These are phyloP conservation scores for Macrolepiota fuliginosa DNA, from an alignment of 768 basidiomycete species.

Conservation along the genomic window DNA sequence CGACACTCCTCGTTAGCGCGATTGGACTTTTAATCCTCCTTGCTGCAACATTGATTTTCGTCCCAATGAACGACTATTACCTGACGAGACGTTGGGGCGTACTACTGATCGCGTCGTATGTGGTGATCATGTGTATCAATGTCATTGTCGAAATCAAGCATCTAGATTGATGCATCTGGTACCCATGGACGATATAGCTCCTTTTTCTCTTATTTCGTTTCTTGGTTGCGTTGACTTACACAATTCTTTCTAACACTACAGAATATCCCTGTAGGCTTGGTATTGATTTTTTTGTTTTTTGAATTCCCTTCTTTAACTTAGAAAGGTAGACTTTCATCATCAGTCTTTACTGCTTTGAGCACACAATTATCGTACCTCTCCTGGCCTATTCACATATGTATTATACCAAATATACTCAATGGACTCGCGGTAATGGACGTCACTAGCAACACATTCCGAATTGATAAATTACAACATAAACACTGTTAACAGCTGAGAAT, in stretches of 20 bases:
- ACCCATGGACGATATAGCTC: not conserved
- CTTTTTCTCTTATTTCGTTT: not conserved
- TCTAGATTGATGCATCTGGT: not conserved
- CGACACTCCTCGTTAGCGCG: constrained; percentile 81
- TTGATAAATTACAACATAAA: not conserved
- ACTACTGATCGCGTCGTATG: constrained; percentile 72
- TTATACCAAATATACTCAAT: not conserved
- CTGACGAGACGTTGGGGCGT: constrained; percentile 82
- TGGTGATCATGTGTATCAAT: constrained; percentile 74
- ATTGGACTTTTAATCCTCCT: constrained; percentile 80
- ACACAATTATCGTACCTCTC: not conserved
- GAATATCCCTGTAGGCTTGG: not conserved
- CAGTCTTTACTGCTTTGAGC: not conserved
- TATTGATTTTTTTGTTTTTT: not conserved
- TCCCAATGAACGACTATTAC: constrained; percentile 82
- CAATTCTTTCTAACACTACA: too few relatives aligned
- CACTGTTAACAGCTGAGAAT: not conserved
- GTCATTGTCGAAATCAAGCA: constrained; percentile 70
- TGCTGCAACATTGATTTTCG: constrained; percentile 71
- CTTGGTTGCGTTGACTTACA: not conserved
- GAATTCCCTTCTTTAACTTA: not conserved
- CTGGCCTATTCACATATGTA: not conserved
- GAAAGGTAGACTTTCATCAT: not conserved
- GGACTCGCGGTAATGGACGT: not conserved
- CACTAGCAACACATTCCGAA: not conserved